These are phyloP conservation scores for Zalerion maritima DNA, from an alignment of 495 filamentous ascomycete genomes.

Conservation along the genomic window DNA sequence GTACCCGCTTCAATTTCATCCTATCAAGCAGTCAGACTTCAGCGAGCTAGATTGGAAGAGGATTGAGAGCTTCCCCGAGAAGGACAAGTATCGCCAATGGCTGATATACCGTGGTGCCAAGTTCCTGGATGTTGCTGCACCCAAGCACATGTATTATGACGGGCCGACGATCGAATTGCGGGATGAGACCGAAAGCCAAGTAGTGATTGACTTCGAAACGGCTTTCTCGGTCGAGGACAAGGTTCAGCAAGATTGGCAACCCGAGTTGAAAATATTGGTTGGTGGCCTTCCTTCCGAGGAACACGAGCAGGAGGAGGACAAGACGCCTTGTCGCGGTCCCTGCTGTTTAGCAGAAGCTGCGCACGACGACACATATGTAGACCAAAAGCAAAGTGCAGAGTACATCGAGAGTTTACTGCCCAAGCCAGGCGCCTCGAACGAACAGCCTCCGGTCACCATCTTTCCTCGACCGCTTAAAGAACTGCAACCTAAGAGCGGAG, in stretches of 20 bases:
- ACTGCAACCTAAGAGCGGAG: slow-evolving; percentile 2
- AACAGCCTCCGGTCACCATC: slow-evolving; percentile 10
- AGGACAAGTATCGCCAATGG: slow-evolving; percentile 6
- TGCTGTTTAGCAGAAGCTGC: slow-evolving; percentile 14
- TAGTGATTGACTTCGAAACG: slow-evolving; percentile 28
- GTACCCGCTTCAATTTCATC: slow-evolving; percentile 19
- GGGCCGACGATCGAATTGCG: slow-evolving; percentile 14
- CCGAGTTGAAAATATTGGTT: slow-evolving; percentile 2
- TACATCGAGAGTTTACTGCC: slow-evolving; percentile 15
- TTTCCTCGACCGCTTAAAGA: slow-evolving; percentile 6
- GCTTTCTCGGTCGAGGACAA: slow-evolving; percentile 13
- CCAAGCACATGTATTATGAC: slow-evolving; percentile 22
- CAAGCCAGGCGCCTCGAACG: slow-evolving; percentile 2
- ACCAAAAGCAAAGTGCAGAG: slow-evolving; percentile 14
- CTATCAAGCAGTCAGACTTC: neutral
- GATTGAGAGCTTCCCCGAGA: too few relatives aligned
- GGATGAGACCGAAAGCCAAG: slow-evolving; percentile 30
- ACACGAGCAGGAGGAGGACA: neutral
- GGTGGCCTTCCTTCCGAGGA: too few relatives aligned
- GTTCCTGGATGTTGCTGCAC: slow-evolving; percentile 16
- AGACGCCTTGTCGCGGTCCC: slow-evolving; percentile 3
- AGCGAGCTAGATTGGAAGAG: neutral
- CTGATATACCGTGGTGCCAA: slow-evolving; percentile 18
- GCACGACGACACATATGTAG: slow-evolving; percentile 18
- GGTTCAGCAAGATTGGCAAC: slow-evolving; percentile 5